Base-by-base conservation (phyloP, 208 protist genomes). In the Acanthamoeba triangularis region DNA sequence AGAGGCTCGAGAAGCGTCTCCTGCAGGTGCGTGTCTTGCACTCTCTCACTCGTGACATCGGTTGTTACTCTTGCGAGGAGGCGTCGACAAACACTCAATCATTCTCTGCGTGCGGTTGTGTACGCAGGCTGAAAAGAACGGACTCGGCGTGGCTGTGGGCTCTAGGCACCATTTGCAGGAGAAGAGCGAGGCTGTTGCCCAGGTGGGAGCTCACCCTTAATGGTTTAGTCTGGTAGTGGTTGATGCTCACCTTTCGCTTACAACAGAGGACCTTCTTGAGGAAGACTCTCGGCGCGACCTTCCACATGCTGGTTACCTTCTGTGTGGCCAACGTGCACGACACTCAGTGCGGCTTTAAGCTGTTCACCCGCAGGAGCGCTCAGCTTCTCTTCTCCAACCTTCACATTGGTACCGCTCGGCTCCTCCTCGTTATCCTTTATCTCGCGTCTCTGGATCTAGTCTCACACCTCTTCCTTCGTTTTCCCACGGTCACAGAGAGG, bases 301-400 rank as follows among this genome's bases (percentile, higher is more conserved):
- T 98, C 90, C 98, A 98, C 88, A 54, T 98, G 23, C 61, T 98
- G 52, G 97, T 98, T 16, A 95, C 95, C 20, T 41, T 97, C 5
- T 93, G 96, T 59, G 95, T 96, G 30, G 67, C 49, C 37, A 91
- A 93, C 67, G 96, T 98, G 63, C 90, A 96, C 16, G 98, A 98
- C 95, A 98, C 98, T 28, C 98, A 98, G 95, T 98, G 98, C 87
- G 98, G 98, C 10, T 98, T 98, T 85, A 98, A 98, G 94, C 94
- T 98, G 18, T 98, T 98, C 47, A 98, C 96, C 0, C 72, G 98
- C 41, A 72, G 80, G 13, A 67, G 96, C 20, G 96, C 96, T 4
- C 37, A 72, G 33, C 49, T 72, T 6, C 47, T 98, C 30, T 98
- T 98, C 47, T 35, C 84, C 44, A 84, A 63, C 23, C 23, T 98